Percentiles rank a stretch among this genome's conserved stretches.
These are phyloP conservation scores for Nothophytophthora sp. DNA, from an alignment of 352 stramenopile genomes.

Conservation along the genomic window DNA sequence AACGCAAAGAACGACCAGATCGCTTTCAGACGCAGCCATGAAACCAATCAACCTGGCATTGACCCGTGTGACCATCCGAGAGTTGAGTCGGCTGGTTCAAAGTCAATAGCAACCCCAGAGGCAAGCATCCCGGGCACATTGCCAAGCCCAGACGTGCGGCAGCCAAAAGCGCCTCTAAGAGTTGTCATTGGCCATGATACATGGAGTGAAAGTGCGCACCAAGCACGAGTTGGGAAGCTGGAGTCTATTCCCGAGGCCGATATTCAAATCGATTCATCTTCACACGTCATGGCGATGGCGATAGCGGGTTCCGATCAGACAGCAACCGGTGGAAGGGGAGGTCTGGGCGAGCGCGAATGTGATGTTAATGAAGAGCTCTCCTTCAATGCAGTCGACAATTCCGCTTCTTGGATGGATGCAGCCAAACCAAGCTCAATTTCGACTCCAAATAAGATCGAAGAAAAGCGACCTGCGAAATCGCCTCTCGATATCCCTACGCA, in stretches of 20 bases:
- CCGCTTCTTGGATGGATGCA: not conserved
- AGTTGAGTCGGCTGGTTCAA: not conserved
- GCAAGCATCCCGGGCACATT: not conserved
- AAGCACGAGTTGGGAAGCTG: constrained; percentile 1
- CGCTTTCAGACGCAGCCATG: constrained; percentile 1
- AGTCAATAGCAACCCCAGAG: not conserved
- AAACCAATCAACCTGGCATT: not conserved
- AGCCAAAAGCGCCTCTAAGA: not conserved
- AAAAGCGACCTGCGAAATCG: constrained; percentile 12
- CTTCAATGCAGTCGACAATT: not conserved
- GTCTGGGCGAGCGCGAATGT: too few relatives aligned
- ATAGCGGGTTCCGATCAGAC: not conserved
- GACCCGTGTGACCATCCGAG: not conserved
- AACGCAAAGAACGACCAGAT: constrained; percentile 5
- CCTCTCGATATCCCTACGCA: not conserved
- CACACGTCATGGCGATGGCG: not conserved
- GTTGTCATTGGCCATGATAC: not conserved
- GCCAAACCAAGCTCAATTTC: not conserved
- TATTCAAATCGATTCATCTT: constrained; percentile 7
- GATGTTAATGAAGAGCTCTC: too few relatives aligned
- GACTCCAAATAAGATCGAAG: constrained; percentile 10
- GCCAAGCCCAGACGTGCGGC: not conserved
- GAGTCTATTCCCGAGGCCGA: constrained; percentile 23
- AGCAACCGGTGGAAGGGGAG: too few relatives aligned
- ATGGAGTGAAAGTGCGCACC: not conserved